Percentiles rank a stretch among this genome's conserved stretches.
Evolutionary conservation across 345 rosid genomes (phyloP).

Genomic region (Psidium guajava): DNA sequence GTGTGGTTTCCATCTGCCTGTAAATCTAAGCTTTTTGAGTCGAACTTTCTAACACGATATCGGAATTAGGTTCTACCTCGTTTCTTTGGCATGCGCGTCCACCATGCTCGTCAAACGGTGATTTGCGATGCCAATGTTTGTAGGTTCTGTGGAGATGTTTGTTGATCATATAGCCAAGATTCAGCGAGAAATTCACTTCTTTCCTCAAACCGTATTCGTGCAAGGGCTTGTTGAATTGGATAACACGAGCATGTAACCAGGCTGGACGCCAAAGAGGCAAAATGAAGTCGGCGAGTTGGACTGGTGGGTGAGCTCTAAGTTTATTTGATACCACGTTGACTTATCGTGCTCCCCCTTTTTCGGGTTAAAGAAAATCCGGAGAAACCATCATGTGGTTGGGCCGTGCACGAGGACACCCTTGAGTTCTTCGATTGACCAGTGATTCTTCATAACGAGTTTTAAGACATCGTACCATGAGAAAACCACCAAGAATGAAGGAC

Average conservation of each 20-base stretch:
- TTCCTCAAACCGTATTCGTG: background rate
- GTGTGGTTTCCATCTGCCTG: background rate
- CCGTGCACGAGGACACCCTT: background rate
- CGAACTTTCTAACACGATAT: background rate
- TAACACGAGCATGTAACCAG: background rate
- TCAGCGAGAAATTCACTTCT: background rate
- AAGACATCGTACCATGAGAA: background rate
- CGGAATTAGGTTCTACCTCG: accelerated
- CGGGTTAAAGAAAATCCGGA: background rate
- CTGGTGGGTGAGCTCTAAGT: background rate
- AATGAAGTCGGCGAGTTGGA: background rate
- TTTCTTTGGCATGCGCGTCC: accelerated
- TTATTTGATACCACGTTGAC: background rate
- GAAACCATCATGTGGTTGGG: background rate
- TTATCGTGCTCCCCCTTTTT: background rate
- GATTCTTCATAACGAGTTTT: background rate
- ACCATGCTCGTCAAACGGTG: background rate
- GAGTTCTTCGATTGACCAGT: background rate
- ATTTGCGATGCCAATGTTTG: background rate
- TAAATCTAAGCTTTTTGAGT: background rate
- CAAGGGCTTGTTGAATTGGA: background rate
- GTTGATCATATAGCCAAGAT: background rate
- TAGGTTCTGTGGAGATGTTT: background rate
- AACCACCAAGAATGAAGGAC: background rate
- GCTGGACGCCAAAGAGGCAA: background rate